Percentiles rank a stretch among this genome's conserved stretches.
Evolutionary conservation across 495 filamentous ascomycete genomes (phyloP).

Genomic region (Talaromyces thailandensis): DNA sequence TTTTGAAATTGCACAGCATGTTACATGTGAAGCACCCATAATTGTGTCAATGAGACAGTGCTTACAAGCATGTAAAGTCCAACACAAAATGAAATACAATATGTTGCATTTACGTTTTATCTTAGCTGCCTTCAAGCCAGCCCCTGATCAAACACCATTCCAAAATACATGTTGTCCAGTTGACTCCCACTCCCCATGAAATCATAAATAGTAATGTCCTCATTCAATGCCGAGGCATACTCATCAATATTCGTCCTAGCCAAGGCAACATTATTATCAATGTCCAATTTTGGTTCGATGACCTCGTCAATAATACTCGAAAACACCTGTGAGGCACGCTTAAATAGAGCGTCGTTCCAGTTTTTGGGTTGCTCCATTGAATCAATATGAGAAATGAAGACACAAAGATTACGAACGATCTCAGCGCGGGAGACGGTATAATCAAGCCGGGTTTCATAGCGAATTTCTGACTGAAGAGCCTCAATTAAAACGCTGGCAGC

Average conservation of each 20-base stretch:
- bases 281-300: conserved; percentile 17
- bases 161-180: conserved; percentile 20
- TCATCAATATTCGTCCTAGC: background rate
- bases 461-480: conserved; percentile 32
- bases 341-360: conserved; percentile 18
- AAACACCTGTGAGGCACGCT: conserved; percentile 19
- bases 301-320: conserved; percentile 24
- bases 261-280: background rate
- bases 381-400: conserved; percentile 36
- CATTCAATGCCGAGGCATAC: background rate
- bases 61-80: too few species aligned
- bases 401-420: conserved; percentile 50
- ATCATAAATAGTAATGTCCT: conserved; percentile 10
- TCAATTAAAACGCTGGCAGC: conserved; percentile 35
- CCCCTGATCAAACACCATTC: conserved; percentile 22
- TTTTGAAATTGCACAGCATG: too few species aligned
- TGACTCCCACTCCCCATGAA: conserved; percentile 15
- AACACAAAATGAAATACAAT: too few species aligned
- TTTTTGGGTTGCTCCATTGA: conserved; percentile 14
- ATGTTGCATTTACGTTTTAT: too few species aligned
- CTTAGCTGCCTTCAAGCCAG: conserved; percentile 15
- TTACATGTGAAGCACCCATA: too few species aligned
- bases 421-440: conserved; percentile 39
- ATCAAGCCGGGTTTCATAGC: conserved; percentile 27
- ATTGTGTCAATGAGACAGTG: too few species aligned